A percentile compares a stretch with the other conserved stretches of the same genome.
Evolutionary conservation across 2,329 filamentous ascomycete genomes (phyloP).

Genomic region (Cadophora sp.): DNA sequence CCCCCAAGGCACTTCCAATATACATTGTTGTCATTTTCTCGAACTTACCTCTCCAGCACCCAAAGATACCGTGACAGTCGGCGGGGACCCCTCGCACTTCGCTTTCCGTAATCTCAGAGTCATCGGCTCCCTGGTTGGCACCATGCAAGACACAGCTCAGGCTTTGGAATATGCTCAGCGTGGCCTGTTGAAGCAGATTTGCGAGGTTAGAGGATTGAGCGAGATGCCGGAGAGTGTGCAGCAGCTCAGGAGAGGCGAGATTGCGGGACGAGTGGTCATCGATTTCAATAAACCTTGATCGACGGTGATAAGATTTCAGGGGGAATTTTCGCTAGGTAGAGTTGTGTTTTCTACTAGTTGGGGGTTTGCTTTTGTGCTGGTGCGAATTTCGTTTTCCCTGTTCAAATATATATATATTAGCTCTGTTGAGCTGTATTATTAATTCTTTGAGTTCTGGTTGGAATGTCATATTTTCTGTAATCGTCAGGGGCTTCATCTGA

Average conservation of each 20-base stretch:
- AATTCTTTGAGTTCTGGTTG: too few species aligned
- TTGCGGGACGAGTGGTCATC: slow-evolving; percentile 37
- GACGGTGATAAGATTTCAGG: neutral
- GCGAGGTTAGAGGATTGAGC: slow-evolving; percentile 31
- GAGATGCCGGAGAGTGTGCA: slow-evolving; percentile 34
- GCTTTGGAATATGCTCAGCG: slow-evolving; percentile 31
- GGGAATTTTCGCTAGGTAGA: too few species aligned
- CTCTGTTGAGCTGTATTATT: too few species aligned
- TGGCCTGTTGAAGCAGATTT: slow-evolving; percentile 33
- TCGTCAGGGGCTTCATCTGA: too few species aligned
- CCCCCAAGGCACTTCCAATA: neutral
- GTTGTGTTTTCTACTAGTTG: too few species aligned
- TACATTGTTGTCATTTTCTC: too few species aligned
- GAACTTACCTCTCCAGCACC: slow-evolving; percentile 24
- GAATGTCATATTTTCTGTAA: too few species aligned
- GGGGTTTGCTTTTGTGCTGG: too few species aligned
- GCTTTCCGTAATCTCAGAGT: slow-evolving; percentile 31
- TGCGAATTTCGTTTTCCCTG: too few species aligned
- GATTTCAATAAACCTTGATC: slow-evolving; percentile 34
- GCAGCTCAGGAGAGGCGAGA: slow-evolving; percentile 35
- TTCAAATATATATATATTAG: too few species aligned
- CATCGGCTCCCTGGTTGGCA: slow-evolving; percentile 32
- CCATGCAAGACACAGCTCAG: slow-evolving; percentile 31
- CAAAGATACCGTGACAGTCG: slow-evolving; percentile 24
- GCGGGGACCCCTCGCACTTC: slow-evolving; percentile 28